phyloP scores from a whole-genome alignment of 140 eudicot genomes.

The Stevia rebaudiana region DNA sequence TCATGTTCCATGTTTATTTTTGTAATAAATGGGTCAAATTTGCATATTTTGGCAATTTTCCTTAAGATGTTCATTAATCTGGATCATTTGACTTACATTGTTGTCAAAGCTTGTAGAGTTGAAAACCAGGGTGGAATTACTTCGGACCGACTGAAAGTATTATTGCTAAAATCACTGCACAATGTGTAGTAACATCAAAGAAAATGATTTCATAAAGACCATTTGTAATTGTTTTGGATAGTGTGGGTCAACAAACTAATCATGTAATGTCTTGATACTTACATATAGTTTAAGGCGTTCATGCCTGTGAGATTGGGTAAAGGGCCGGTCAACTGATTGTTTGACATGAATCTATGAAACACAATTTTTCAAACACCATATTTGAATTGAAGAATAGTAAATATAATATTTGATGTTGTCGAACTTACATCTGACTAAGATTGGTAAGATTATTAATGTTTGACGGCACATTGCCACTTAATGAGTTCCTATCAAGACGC shows the following conservation, averaged over 20 bases:
- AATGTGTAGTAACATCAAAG: not conserved
- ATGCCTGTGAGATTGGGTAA: conserved; percentile 59
- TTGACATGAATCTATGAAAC: conserved; percentile 39
- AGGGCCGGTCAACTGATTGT: conserved; percentile 52
- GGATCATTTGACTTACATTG: conserved; percentile 44
- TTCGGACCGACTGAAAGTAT: conserved; percentile 37
- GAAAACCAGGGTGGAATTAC: conserved; percentile 61
- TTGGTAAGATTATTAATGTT: conserved; percentile 46
- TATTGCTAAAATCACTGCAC: conserved; percentile 80
- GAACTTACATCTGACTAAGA: conserved; percentile 38
- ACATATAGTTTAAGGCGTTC: conserved; percentile 61
- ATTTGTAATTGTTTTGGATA: not conserved
- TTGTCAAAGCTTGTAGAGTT: conserved; percentile 52
- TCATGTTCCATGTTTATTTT: no score
- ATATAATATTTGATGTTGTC: not conserved
- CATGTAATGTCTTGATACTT: conserved; percentile 19
- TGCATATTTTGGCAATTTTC: no score
- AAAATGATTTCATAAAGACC: not conserved
- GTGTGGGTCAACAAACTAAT: not conserved
- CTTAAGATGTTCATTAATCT: not conserved
- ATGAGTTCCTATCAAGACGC: conserved; percentile 45
- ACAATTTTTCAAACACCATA: not conserved
- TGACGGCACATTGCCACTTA: conserved; percentile 48
- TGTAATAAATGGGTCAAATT: no score
- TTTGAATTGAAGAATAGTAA: not conserved